Conservation (phyloP, 176 grass and related monocot genomes). For the Oropetium thomaeum region DNA sequence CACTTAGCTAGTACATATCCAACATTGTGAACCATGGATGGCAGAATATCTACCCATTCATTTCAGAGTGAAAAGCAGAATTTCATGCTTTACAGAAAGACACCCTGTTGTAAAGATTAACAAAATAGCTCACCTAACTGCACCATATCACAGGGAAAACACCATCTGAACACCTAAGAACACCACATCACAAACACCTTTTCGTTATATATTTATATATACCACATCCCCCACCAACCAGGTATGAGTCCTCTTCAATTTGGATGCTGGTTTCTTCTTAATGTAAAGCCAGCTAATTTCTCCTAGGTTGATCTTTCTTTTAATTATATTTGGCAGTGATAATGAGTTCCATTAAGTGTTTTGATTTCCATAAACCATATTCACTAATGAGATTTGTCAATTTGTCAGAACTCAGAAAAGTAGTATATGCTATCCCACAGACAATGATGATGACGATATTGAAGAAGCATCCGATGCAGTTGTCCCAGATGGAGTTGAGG, state of each 20-base stretch:
- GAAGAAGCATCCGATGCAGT: constrained; percentile 74
- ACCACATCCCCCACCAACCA: background rate
- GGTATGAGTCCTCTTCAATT: background rate
- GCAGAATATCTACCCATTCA: background rate
- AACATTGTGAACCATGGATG: background rate
- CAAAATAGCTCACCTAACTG: background rate
- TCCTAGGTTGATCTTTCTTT: background rate
- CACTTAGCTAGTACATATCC: too few relatives aligned
- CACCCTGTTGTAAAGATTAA: background rate
- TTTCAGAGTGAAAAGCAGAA: background rate
- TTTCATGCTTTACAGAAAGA: background rate
- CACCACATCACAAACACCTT: background rate
- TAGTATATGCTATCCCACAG: constrained; percentile 60
- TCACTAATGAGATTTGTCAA: constrained; percentile 15
- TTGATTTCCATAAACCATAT: constrained; percentile 28
- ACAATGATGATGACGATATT: constrained; percentile 68
- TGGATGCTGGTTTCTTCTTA: background rate
- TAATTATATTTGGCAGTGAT: background rate
- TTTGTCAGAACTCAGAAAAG: constrained; percentile 59
- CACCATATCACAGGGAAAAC: background rate
- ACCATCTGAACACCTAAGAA: background rate
- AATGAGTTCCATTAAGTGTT: background rate
- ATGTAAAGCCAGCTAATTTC: background rate
- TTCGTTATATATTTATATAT: background rate
- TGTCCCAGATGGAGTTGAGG: constrained; percentile 90